Evolutionary conservation across 768 basidiomycete species (phyloP).

Genomic region (Rhodotorula graminis): DNA sequence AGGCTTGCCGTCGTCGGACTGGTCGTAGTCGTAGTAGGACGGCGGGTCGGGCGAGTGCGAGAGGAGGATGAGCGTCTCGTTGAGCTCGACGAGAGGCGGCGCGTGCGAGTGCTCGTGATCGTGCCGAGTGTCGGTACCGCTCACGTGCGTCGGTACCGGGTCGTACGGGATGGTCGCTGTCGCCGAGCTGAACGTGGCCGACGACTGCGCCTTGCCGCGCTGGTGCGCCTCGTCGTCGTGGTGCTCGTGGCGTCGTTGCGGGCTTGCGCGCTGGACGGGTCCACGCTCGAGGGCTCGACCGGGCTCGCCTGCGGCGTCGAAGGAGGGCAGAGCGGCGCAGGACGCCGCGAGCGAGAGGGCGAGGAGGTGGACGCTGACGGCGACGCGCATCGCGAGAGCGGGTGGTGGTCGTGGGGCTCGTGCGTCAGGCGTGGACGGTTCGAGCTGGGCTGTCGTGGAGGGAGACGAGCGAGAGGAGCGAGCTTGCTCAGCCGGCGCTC

Average conservation of each 20-base stretch:
- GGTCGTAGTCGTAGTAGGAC: conserved; percentile 78
- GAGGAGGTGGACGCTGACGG: not conserved
- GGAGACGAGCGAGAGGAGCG: no score
- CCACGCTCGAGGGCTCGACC: not conserved
- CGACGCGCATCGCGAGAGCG: not conserved
- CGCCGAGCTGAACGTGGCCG: no score
- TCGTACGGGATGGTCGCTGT: no score
- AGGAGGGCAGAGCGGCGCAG: not conserved
- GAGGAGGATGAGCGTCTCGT: conserved; percentile 68
- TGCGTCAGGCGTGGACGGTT: no score
- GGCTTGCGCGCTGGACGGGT: no score
- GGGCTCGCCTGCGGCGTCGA: not conserved
- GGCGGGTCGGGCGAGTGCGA: conserved; percentile 66
- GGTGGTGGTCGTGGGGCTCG: no score
- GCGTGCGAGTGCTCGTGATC: conserved; percentile 14
- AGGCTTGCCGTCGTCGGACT: conserved; percentile 10
- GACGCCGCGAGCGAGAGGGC: not conserved
- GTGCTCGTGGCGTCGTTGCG: conserved; percentile 1
- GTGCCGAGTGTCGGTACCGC: not conserved
- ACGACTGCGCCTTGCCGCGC: no score
- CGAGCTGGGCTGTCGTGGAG: no score
- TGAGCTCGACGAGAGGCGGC: conserved; percentile 49
- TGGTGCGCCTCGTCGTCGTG: not conserved
- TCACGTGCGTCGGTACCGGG: no score
- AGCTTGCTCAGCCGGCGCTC: no score